Evolutionary conservation across 2,329 filamentous ascomycete genomes (phyloP).

Genomic region (Kalaharituber pfeilii): DNA sequence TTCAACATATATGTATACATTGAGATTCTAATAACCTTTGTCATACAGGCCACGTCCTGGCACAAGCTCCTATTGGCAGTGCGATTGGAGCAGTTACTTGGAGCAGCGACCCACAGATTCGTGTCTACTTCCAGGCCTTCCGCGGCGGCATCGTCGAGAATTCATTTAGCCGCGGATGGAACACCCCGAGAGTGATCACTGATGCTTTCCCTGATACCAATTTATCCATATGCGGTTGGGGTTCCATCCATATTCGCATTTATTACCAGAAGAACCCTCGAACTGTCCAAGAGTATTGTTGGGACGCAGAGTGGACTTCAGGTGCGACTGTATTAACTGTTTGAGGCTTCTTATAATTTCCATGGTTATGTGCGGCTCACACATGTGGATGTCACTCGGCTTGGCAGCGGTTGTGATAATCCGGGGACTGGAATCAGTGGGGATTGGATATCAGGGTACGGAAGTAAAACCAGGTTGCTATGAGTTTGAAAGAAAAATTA

Average conservation of each 20-base stretch:
- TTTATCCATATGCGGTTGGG: neutral
- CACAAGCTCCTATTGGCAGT: neutral
- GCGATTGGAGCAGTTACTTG: neutral
- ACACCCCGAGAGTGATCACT: neutral
- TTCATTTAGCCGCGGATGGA: neutral
- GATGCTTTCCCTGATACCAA: neutral
- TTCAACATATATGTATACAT: too few species aligned
- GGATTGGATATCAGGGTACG: too few species aligned
- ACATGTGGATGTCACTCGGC: too few species aligned
- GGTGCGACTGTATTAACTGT: too few species aligned
- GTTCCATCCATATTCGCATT: neutral
- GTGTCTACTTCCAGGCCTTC: neutral
- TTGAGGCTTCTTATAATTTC: too few species aligned
- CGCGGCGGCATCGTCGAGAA: neutral
- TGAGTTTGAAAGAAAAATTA: too few species aligned
- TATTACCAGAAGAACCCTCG: neutral
- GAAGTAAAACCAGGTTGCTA: too few species aligned
- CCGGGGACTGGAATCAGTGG: too few species aligned
- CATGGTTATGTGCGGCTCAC: too few species aligned
- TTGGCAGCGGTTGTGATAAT: too few species aligned
- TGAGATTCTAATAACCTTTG: too few species aligned
- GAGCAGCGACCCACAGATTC: neutral
- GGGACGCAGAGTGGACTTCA: neutral
- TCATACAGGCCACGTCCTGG: neutral
- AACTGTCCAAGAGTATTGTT: neutral